These are phyloP conservation scores for Ceriops tagal DNA, from an alignment of 345 rosid genomes.

Conservation along the genomic window DNA sequence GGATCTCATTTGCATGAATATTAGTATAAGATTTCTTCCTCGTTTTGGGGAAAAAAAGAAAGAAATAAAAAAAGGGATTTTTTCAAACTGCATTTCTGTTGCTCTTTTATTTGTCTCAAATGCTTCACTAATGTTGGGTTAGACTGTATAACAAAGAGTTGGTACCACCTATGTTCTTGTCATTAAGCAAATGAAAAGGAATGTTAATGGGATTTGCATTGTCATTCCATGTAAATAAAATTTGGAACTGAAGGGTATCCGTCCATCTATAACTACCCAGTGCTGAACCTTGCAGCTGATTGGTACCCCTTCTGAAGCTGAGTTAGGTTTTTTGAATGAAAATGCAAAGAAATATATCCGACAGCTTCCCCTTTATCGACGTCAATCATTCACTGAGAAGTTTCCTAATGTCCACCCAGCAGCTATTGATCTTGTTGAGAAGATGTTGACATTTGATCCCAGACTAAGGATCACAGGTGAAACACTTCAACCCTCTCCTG, in stretches of 20 bases:
- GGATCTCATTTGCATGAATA: not conserved
- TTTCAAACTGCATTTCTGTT: too few species aligned
- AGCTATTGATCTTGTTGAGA: slow-evolving; percentile 84
- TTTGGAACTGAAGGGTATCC: slow-evolving; percentile 6
- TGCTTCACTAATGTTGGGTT: too few species aligned
- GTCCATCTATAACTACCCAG: slow-evolving; percentile 3
- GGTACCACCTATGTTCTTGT: not conserved
- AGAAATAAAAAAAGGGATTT: too few species aligned
- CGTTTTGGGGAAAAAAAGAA: too few species aligned
- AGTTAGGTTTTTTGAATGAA: slow-evolving; percentile 65
- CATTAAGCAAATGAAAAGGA: too few species aligned
- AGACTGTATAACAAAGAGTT: not conserved
- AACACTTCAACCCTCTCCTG: slow-evolving; percentile 8
- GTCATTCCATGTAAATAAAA: not conserved
- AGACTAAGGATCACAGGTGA: slow-evolving; percentile 74
- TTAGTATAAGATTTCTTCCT: too few species aligned
- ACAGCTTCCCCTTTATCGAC: slow-evolving; percentile 50
- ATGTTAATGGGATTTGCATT: too few species aligned
- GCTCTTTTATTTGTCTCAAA: too few species aligned
- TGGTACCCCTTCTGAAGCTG: slow-evolving; percentile 86
- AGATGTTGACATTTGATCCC: slow-evolving; percentile 87
- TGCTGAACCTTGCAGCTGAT: slow-evolving; percentile 53
- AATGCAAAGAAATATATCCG: slow-evolving; percentile 72
- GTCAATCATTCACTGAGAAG: slow-evolving; percentile 68
- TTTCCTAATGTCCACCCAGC: slow-evolving; percentile 61